A percentile compares a stretch with the other conserved stretches of the same genome.
Conservation (phyloP, 192 early-diverging fungal genomes). For the Umbelopsis ramanniana region DNA sequence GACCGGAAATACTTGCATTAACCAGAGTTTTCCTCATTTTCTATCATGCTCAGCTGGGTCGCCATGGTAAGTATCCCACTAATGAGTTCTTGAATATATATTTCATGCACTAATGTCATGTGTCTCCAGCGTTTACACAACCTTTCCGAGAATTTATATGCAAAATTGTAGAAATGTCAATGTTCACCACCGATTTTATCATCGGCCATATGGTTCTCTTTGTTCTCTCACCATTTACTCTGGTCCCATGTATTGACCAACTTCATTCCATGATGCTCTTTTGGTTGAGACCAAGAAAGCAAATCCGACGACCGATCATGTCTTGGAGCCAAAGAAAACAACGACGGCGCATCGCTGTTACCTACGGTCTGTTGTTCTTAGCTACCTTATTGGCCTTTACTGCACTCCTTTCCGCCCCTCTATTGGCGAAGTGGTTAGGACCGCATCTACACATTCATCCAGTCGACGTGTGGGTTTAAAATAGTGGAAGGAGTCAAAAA, state of each 20-base stretch:
- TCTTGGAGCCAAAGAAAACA: slow-evolving; percentile 66
- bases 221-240: slow-evolving; percentile 68
- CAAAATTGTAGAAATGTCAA: slow-evolving; percentile 81
- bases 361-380: slow-evolving; percentile 61
- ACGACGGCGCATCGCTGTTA: slow-evolving; percentile 55
- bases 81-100: too few relatives aligned
- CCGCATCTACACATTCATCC: background rate
- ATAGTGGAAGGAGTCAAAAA: background rate
- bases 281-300: slow-evolving; percentile 69
- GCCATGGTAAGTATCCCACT: background rate
- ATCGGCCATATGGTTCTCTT: slow-evolving; percentile 73
- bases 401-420: slow-evolving; percentile 54
- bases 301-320: slow-evolving; percentile 67
- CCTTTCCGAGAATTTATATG: slow-evolving; percentile 71
- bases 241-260: slow-evolving; percentile 64
- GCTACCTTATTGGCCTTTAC: slow-evolving; percentile 55
- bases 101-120: background rate
- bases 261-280: slow-evolving; percentile 71
- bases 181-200: slow-evolving; percentile 70
- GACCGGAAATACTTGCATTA: slow-evolving; percentile 53
- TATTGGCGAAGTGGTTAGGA: slow-evolving; percentile 7
- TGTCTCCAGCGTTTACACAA: slow-evolving; percentile 52
- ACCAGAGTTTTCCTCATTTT: background rate
- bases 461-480: background rate
- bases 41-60: background rate